Evolutionary conservation across 805 yeast species (phyloP).

Genomic region (Hanseniaspora meyeri): DNA sequence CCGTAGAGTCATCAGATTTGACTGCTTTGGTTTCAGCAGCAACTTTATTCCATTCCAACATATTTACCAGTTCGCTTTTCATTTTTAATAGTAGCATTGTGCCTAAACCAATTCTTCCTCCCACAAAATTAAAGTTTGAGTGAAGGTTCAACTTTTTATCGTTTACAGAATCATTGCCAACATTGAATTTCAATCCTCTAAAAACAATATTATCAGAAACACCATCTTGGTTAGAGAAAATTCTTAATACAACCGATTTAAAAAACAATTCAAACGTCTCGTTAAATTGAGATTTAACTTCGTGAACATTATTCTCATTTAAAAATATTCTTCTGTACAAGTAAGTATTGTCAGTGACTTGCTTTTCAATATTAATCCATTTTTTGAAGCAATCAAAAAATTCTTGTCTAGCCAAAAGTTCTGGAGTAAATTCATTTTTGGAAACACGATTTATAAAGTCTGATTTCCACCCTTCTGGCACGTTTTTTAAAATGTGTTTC

Average conservation of each 20-base stretch:
- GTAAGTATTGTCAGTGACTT: slow-evolving; percentile 44
- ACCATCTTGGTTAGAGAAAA: slow-evolving; percentile 8
- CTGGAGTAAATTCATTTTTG: slow-evolving; percentile 32
- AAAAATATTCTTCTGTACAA: slow-evolving; percentile 42
- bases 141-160: background rate
- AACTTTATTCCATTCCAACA: background rate
- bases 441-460: slow-evolving; percentile 26
- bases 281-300: background rate
- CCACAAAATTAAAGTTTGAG: background rate
- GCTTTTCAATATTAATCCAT: slow-evolving; percentile 91
- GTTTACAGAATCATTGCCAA: background rate
- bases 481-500: slow-evolving; percentile 52
- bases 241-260: slow-evolving; percentile 6
- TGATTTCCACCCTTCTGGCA: slow-evolving; percentile 44
- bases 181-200: background rate
- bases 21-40: background rate
- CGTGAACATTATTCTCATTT: slow-evolving; percentile 15
- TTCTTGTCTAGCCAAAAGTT: slow-evolving; percentile 40
- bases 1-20: background rate
- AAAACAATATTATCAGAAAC: slow-evolving; percentile 12
- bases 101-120: slow-evolving; percentile 4
- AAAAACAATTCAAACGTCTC: background rate
- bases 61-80: background rate
- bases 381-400: slow-evolving; percentile 49
- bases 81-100: background rate